Conservation (phyloP, 2,329 filamentous ascomycete genomes). For the Colletotrichum incanum region DNA sequence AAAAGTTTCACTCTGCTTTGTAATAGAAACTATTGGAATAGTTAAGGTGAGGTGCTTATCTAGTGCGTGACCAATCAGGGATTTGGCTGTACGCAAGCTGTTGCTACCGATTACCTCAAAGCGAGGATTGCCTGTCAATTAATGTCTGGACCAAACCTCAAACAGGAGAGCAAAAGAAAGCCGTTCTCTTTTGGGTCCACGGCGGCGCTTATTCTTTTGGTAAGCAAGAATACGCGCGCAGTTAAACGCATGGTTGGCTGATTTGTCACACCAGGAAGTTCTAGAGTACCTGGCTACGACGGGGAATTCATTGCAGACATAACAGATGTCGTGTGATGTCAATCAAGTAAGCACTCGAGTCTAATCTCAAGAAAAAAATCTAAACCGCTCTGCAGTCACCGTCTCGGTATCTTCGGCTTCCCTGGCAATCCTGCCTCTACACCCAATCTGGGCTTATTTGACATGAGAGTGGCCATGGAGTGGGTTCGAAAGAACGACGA, state of each 20-base stretch:
- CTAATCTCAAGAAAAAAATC: not conserved
- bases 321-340: conserved; percentile 63
- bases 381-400: conserved; percentile 51
- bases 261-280: conserved; percentile 21
- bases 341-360: conserved; percentile 52
- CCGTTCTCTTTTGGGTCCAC: conserved; percentile 62
- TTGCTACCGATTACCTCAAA: conserved; percentile 15
- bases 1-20: too few species aligned
- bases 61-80: too few species aligned
- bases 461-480: conserved; percentile 43
- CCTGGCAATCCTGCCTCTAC: conserved; percentile 46
- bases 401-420: conserved; percentile 60
- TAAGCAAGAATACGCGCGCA: not conserved
- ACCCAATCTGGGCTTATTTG: conserved; percentile 42
- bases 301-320: conserved; percentile 60
- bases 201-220: conserved; percentile 58
- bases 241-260: not conserved
- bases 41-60: too few species aligned
- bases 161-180: conserved; percentile 51
- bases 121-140: conserved; percentile 56
- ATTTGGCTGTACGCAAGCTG: too few species aligned
- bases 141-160: conserved; percentile 58
- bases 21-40: too few species aligned
- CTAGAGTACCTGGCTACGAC: conserved; percentile 42
- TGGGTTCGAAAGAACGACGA: conserved; percentile 44